Percentiles rank a stretch among this genome's conserved stretches.
These are phyloP conservation scores for Penicillium sp. DNA, from an alignment of 2,329 filamentous ascomycete species.

Conservation along the genomic window DNA sequence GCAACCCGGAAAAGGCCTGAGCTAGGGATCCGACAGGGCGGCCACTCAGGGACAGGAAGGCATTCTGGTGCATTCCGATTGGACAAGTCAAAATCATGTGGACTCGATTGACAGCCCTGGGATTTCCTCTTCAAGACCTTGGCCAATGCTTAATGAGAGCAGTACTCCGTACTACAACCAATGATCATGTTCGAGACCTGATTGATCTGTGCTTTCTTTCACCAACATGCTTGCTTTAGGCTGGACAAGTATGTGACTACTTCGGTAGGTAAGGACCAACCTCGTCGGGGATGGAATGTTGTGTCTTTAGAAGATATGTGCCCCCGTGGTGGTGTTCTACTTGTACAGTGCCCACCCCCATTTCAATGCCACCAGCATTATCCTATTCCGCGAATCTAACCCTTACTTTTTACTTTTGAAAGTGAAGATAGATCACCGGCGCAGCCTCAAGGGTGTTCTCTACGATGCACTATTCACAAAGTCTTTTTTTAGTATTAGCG, in stretches of 20 bases:
- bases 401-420: too few relatives aligned
- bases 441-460: background rate
- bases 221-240: too few relatives aligned
- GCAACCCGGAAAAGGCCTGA: background rate
- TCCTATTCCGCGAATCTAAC: too few relatives aligned
- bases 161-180: background rate
- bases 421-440: too few relatives aligned
- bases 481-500: background rate
- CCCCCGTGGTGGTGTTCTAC: background rate
- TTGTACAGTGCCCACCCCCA: background rate
- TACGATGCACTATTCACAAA: background rate
- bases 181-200: background rate
- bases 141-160: background rate
- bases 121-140: background rate
- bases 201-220: background rate
- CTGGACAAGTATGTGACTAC: background rate
- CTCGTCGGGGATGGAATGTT: constrained; percentile 1
- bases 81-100: background rate
- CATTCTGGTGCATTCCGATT: background rate
- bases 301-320: constrained; percentile 6
- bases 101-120: background rate
- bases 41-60: background rate
- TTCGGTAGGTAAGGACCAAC: background rate
- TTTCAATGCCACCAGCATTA: background rate
- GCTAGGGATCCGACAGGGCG: background rate